Base-by-base conservation (phyloP, 176 grass and related monocot species). In the Paspalum vaginatum region DNA sequence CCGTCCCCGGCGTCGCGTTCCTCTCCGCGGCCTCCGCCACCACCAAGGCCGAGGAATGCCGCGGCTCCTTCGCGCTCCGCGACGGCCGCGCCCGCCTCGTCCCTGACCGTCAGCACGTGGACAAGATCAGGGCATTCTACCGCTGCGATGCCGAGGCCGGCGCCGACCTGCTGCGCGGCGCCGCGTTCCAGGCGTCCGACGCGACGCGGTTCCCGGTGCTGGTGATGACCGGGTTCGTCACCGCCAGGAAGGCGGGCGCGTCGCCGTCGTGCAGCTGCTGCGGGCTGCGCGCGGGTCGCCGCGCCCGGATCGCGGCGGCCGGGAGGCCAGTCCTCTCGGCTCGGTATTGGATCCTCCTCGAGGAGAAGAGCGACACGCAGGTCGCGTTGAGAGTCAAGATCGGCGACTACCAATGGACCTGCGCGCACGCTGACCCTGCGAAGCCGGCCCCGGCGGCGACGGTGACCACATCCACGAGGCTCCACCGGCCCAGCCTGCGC, bases 11-110 rank as follows among this genome's bases (percentile, higher is more conserved):
- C 17, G 78, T 90, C 67, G 89, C 94, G 27, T 97, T 97, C 87
- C 64, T 97, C 59, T 94, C 91, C 12, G 91, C 79, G 7, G 94
- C 83, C 3, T 79, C 85, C 21, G 91, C 77, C 4, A 58, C 49
- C 54, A 92, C 89, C 46, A 76, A 86, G 62, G 89, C 83, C 11
- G 89, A 86, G 53, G 94, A 97, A 81, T 92, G 91, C 70, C 83
- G 94, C 39, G 94, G 91, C 12, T 97, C 94, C 11, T 94, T 97
- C 70, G 85, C 80, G n/a, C 79, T 97, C 74, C 76, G 83, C 10
- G 94, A 97, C 64, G 72, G 85, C 70, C 27, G 77, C 21, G 94
- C 59, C 14, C 71, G 39, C 45, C 89, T 92, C 73, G 82, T 92
- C 69, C 93, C 91, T 24, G 53, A 85, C 2, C 80, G 65, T 68